Evolutionary conservation across 2,329 filamentous ascomycete species (phyloP).

Genomic region (Acrodontium crateriforme): DNA sequence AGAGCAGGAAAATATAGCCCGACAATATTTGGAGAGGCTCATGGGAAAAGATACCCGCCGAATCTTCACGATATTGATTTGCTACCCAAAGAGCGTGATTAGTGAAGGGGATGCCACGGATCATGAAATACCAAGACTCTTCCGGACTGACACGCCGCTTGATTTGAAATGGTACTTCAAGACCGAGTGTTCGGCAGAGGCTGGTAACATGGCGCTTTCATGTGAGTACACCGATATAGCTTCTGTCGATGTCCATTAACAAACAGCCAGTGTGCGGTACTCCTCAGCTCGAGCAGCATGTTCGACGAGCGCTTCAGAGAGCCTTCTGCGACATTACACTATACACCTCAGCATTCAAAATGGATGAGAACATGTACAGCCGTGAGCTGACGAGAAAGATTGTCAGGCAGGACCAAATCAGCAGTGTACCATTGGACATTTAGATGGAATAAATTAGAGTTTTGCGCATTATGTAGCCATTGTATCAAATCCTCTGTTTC

Average conservation of each 20-base stretch:
- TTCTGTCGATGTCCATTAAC: too few relatives aligned
- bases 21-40: conserved; percentile 1
- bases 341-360: background rate
- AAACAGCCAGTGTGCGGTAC: background rate
- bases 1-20: conserved; percentile 3
- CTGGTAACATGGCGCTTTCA: conserved; percentile 4
- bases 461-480: too few relatives aligned
- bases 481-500: too few relatives aligned
- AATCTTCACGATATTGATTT: conserved; percentile 2
- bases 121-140: too few relatives aligned
- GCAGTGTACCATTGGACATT: too few relatives aligned
- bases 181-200: conserved; percentile 4
- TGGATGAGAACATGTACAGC: background rate
- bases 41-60: conserved; percentile 1
- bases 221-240: conserved; percentile 1
- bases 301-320: background rate
- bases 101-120: too few relatives aligned
- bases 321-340: conserved; percentile 1
- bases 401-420: background rate
- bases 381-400: background rate
- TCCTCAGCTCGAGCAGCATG: background rate
- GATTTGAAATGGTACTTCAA: conserved; percentile 2
- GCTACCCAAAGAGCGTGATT: background rate
- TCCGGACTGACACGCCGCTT: background rate
- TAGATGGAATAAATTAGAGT: too few relatives aligned